These are phyloP conservation scores for Herpetomonas muscarum DNA, from an alignment of 208 protist species.

Conservation along the genomic window DNA sequence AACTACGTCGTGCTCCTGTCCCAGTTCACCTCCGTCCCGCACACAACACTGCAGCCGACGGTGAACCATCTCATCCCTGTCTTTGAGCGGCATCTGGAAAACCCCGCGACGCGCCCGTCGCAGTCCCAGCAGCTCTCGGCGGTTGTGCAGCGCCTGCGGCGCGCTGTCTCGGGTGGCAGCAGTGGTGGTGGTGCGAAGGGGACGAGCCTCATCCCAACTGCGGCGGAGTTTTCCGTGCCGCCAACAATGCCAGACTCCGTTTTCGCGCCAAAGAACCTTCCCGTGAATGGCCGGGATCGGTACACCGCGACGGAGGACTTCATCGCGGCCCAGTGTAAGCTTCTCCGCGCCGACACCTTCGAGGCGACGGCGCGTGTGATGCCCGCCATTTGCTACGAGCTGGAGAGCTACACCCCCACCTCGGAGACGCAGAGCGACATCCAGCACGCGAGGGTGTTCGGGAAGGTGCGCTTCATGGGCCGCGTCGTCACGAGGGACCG, in stretches of 20 bases:
- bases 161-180: too few species aligned
- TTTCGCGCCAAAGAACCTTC: conserved; percentile 65
- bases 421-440: conserved; percentile 60
- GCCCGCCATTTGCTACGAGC: conserved; percentile 56
- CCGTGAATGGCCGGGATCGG: conserved; percentile 39
- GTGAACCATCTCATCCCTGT: conserved; percentile 21
- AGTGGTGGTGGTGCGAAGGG: not conserved
- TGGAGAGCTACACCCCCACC: conserved; percentile 48
- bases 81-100: conserved; percentile 7
- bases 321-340: conserved; percentile 63
- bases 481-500: conserved; percentile 67
- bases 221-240: conserved; percentile 48
- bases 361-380: conserved; percentile 64
- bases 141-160: conserved; percentile 14
- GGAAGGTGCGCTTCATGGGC: conserved; percentile 60
- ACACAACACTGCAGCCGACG: conserved; percentile 11
- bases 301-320: conserved; percentile 56
- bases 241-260: conserved; percentile 48
- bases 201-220: conserved; percentile 48
- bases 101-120: not conserved
- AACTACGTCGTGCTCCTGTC: conserved; percentile 69
- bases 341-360: conserved; percentile 88
- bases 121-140: not conserved
- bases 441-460: conserved; percentile 64
- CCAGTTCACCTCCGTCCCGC: conserved; percentile 24